phyloP scores from a whole-genome alignment of 495 filamentous ascomycete genomes.

The Podospora comata region DNA sequence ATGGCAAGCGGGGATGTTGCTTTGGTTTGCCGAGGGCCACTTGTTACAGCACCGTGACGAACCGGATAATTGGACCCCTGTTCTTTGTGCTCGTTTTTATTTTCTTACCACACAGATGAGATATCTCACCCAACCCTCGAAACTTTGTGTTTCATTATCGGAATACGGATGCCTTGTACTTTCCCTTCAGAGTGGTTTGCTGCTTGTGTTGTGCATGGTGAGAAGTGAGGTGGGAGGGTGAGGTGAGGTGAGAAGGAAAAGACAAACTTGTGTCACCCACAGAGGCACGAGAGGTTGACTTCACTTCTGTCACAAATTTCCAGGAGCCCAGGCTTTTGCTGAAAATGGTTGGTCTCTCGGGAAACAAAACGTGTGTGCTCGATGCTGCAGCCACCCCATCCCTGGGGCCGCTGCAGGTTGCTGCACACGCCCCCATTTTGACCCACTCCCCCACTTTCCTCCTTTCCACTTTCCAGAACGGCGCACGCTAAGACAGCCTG shows the following conservation, averaged over 20 bases:
- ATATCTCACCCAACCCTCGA: constrained; percentile 9
- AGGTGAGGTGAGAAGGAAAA: no score
- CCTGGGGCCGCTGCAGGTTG: neutral
- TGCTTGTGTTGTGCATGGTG: neutral
- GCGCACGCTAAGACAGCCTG: constrained; percentile 18
- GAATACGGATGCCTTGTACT: no score
- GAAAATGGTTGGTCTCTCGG: constrained; percentile 15
- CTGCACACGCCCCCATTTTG: constrained; percentile 14
- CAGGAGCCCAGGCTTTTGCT: neutral
- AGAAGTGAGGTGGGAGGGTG: no score
- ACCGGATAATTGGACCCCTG: constrained; percentile 20
- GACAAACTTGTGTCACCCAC: neutral
- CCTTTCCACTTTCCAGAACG: constrained; percentile 23
- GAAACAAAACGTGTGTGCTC: constrained; percentile 10
- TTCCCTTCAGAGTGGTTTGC: neutral
- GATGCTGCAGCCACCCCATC: neutral
- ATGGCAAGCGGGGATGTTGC: constrained; percentile 6
- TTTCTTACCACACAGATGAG: neutral
- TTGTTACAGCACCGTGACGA: neutral
- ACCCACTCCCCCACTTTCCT: constrained; percentile 12
- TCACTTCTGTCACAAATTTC: neutral
- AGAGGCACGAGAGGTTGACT: neutral
- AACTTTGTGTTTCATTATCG: neutral
- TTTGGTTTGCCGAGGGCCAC: constrained; percentile 18
- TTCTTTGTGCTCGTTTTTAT: neutral